These are phyloP conservation scores for Amanita pseudoporphyria DNA, from an alignment of 768 basidiomycete species.

Conservation along the genomic window DNA sequence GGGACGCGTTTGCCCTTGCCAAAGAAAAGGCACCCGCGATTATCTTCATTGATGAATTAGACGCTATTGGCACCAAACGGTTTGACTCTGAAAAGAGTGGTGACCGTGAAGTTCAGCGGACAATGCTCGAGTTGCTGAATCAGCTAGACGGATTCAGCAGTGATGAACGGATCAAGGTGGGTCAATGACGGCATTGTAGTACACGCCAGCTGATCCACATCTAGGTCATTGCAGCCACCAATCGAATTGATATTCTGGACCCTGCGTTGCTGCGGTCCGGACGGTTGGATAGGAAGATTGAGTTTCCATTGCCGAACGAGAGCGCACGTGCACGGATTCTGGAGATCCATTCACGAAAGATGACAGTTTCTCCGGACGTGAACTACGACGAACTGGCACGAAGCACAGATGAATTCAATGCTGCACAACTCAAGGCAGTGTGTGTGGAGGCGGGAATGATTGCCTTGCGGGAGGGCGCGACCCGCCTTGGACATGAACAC, in stretches of 20 bases:
- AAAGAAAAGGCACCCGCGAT: conserved; percentile 99
- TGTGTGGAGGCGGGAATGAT: conserved; percentile 99
- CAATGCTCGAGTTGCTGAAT: conserved; percentile 98
- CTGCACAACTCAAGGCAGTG: conserved; percentile 93
- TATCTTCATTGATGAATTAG: conserved; percentile 97
- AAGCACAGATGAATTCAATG: conserved; percentile 98
- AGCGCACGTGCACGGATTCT: conserved; percentile 93
- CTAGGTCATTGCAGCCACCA: conserved; percentile 97
- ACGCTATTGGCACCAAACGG: conserved; percentile 98
- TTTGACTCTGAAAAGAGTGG: conserved; percentile 99
- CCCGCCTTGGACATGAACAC: conserved; percentile 86
- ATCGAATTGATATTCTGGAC: conserved; percentile 97
- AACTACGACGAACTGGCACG: conserved; percentile 96
- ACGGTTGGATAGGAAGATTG: conserved; percentile 96
- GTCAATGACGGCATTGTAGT: conserved; percentile 11
- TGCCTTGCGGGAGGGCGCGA: conserved; percentile 86
- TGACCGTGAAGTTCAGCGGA: conserved; percentile 98
- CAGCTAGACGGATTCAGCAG: conserved; percentile 97
- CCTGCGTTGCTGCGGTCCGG: conserved; percentile 97
- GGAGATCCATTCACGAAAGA: conserved; percentile 95
- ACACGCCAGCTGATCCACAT: conserved; percentile 6
- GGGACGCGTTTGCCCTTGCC: conserved; percentile 95
- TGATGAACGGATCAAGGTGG: conserved; percentile 93
- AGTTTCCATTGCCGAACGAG: conserved; percentile 96
- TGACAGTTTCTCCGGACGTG: conserved; percentile 79